Conservation (phyloP, 768 basidiomycete genomes). For the Agaricus blazei region DNA sequence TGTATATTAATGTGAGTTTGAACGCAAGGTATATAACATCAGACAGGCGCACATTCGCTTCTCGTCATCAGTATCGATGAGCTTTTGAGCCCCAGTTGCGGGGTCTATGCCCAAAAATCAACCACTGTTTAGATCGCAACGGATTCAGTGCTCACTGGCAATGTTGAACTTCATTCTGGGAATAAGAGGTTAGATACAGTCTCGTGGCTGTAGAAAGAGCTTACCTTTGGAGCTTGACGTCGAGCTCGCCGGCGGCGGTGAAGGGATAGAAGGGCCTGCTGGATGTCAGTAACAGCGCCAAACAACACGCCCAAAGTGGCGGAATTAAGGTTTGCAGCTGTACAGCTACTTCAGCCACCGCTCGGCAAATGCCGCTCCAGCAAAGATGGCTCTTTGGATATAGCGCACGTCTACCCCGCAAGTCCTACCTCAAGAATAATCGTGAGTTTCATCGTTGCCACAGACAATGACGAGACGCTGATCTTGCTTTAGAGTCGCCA, state of each 20-base stretch:
- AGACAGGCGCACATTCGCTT: conserved; percentile 58
- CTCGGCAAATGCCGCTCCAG: conserved; percentile 28
- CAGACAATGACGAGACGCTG: conserved; percentile 4
- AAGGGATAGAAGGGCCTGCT: conserved; percentile 29
- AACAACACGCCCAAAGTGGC: conserved; percentile 26
- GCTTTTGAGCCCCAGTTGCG: conserved; percentile 96
- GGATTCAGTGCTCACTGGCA: conserved; percentile 63
- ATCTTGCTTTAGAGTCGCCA: conserved; percentile 38
- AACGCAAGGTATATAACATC: neutral
- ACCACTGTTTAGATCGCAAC: neutral
- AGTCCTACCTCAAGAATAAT: conserved; percentile 41
- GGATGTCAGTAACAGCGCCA: conserved; percentile 27
- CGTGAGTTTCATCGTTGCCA: conserved; percentile 15
- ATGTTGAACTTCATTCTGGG: conserved; percentile 95
- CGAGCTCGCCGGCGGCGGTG: conserved; percentile 39
- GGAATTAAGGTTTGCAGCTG: conserved; percentile 55
- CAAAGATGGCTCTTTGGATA: neutral
- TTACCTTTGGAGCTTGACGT: conserved; percentile 27
- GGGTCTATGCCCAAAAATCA: conserved; percentile 54
- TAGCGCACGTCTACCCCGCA: conserved; percentile 10
- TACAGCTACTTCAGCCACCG: conserved; percentile 50
- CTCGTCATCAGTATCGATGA: conserved; percentile 92
- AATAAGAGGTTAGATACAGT: conserved; percentile 14
- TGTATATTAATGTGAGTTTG: conserved; percentile 22
- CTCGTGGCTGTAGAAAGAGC: conserved; percentile 12